Percentiles rank a stretch among this genome's conserved stretches.
phyloP scores from a whole-genome alignment of 495 filamentous ascomycete genomes.

The Penicillium maclennaniae region DNA sequence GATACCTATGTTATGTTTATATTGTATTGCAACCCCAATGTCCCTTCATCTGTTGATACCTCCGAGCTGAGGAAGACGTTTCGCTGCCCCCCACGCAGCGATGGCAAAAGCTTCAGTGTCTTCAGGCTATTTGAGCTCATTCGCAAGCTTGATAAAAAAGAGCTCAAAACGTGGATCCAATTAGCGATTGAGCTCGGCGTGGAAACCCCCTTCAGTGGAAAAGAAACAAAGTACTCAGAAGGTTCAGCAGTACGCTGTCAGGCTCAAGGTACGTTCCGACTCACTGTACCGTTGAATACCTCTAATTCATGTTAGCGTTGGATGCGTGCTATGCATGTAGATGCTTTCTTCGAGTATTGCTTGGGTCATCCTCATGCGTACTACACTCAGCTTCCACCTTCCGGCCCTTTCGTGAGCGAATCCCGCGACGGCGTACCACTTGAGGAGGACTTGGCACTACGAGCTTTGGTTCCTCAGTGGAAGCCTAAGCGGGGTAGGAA shows the following conservation, averaged over 20 bases:
- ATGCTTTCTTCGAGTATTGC: conserved; percentile 93
- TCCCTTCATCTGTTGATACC: conserved; percentile 68
- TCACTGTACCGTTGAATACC: conserved; percentile 7
- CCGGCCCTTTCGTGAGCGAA: conserved; percentile 56
- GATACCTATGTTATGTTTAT: conserved; percentile 87
- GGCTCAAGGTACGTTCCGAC: conserved; percentile 67
- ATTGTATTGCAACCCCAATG: conserved; percentile 82
- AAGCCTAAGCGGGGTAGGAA: conserved; percentile 85
- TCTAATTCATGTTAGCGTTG: conserved; percentile 58
- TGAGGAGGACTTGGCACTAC: conserved; percentile 89
- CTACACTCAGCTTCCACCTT: conserved; percentile 73
- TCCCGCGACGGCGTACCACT: conserved; percentile 81
- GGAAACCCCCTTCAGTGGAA: conserved; percentile 77
- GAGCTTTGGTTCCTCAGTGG: conserved; percentile 84
- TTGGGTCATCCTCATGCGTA: conserved; percentile 76
- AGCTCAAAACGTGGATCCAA: conserved; percentile 96
- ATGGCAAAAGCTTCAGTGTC: conserved; percentile 86
- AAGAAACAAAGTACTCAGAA: conserved; percentile 95
- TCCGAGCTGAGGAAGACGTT: conserved; percentile 75
- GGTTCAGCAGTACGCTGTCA: conserved; percentile 94
- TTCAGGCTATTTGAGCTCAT: conserved; percentile 81
- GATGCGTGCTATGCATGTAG: conserved; percentile 98
- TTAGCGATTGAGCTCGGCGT: conserved; percentile 86
- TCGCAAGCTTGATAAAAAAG: conserved; percentile 73
- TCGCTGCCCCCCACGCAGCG: conserved; percentile 80